Percentiles rank a stretch among this genome's conserved stretches.
Evolutionary conservation across 805 yeast species (phyloP).

Genomic region (Suhomyces prunicola): DNA sequence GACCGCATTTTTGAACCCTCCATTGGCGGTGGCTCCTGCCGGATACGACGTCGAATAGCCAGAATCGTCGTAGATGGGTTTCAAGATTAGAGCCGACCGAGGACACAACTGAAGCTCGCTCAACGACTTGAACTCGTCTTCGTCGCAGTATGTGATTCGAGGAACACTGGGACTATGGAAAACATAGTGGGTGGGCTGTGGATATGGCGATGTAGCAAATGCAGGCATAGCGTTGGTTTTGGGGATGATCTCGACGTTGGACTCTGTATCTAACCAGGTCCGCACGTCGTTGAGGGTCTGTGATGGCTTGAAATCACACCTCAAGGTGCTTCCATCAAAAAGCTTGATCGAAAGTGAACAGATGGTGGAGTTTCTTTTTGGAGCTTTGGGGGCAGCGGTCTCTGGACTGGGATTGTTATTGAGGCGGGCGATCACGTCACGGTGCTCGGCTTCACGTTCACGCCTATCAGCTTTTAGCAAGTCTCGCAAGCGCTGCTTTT

Average conservation of each 20-base stretch:
- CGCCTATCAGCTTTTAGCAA: slow-evolving; percentile 52
- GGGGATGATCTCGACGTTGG: slow-evolving; percentile 35
- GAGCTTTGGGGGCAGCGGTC: slow-evolving; percentile 9
- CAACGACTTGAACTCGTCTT: slow-evolving; percentile 53
- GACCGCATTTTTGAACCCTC: slow-evolving; percentile 4
- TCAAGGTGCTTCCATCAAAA: slow-evolving; percentile 62
- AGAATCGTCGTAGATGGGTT: slow-evolving; percentile 47
- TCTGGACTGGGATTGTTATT: slow-evolving; percentile 15
- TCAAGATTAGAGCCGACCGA: slow-evolving; percentile 70
- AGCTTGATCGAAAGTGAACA: slow-evolving; percentile 58
- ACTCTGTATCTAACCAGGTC: slow-evolving; percentile 50
- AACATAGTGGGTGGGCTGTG: slow-evolving; percentile 49
- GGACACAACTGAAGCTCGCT: slow-evolving; percentile 59
- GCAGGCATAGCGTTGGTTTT: slow-evolving; percentile 45
- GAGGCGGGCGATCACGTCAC: slow-evolving; percentile 5
- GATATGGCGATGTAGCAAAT: slow-evolving; percentile 51
- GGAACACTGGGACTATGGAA: slow-evolving; percentile 44
- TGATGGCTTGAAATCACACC: slow-evolving; percentile 44
- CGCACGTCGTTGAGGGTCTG: slow-evolving; percentile 58
- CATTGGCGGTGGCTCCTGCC: slow-evolving; percentile 15
- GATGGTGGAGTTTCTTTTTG: slow-evolving; percentile 11
- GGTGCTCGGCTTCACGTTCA: slow-evolving; percentile 33
- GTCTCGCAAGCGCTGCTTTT: slow-evolving; percentile 52
- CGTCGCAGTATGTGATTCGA: slow-evolving; percentile 45
- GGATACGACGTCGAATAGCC: slow-evolving; percentile 15